Percentiles rank a stretch among this genome's conserved stretches.
Evolutionary conservation across 2,329 filamentous ascomycete species (phyloP).

Genomic region (Ceratocystis albifundus): DNA sequence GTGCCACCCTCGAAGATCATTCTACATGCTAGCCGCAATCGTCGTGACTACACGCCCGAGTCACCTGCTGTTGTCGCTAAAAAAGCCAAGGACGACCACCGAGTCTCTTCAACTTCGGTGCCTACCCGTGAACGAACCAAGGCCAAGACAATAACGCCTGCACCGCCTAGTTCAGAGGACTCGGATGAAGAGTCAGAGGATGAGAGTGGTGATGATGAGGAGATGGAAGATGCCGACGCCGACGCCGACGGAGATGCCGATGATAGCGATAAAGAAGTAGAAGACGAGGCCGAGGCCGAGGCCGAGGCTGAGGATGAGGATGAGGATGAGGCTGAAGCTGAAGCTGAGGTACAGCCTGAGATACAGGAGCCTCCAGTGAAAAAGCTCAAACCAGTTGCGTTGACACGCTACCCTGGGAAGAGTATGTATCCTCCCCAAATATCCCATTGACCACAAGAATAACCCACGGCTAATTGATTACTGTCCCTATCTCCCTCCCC

Average conservation of each 20-base stretch:
- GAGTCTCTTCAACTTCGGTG: background rate
- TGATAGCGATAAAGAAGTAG: background rate
- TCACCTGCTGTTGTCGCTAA: constrained; percentile 6
- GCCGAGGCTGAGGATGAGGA: background rate
- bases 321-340: background rate
- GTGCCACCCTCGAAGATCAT: constrained; percentile 45
- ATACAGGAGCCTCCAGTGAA: constrained; percentile 16
- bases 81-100: constrained; percentile 5
- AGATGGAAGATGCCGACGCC: constrained; percentile 3
- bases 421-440: constrained; percentile 13
- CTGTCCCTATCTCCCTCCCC: background rate
- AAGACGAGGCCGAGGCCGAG: background rate
- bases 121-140: constrained; percentile 19
- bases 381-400: constrained; percentile 16
- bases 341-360: background rate
- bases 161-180: background rate
- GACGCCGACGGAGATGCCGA: background rate
- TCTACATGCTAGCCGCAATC: constrained; percentile 47
- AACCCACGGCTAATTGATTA: background rate
- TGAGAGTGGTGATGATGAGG: background rate
- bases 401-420: constrained; percentile 20
- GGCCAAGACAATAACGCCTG: constrained; percentile 11
- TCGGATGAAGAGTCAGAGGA: constrained; percentile 9
- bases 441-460: background rate
- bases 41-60: constrained; percentile 15